Base-by-base conservation (phyloP, 2,329 filamentous ascomycete species). In the Blastomyces silverae region DNA sequence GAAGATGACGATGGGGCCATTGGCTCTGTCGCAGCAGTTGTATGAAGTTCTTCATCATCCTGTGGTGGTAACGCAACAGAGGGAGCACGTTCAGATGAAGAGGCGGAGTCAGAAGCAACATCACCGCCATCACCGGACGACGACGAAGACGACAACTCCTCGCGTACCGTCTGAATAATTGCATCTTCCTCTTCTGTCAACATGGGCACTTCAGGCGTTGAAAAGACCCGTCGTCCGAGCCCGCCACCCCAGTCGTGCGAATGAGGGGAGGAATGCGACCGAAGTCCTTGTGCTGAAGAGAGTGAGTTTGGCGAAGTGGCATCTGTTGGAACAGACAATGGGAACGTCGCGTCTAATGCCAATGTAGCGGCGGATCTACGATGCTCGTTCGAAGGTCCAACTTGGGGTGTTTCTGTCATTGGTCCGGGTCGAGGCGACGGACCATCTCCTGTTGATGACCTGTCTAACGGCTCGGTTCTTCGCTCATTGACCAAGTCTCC, bases 131-230 rank as follows among this genome's bases (percentile, higher is more conserved):
- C 56, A 25, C 20, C 13, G 7, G n/a, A 22, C 2, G 55, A 57
- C 2, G 56, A 25, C 34, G 34, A 42, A 22, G 34, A 22, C 11
- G 37, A 28, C 20, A 1, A 13, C 31, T 11, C 13, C 20, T 44
- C 56, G 4, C 10, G 34, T n/a, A 59, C 37, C 28, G 44, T 37
- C n/a, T 59, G 37, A 44, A 44, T 28, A 10, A 59, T 44, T 22
- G 56, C 37, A 22, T 42, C 48, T 22, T 62, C 48, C 25, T 62
- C 50, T 22, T 62, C 61, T 25, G n/a, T 62, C 61, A 62, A 25
- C 3, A 44, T 25, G 15, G 61, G 50, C 8, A 62, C 61, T 31
- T 56, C 61, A 11, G 25, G 20, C 10, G 28, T 34, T 13, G 25
- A 39, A 34, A 39, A 55, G 10, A 34, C 44, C 22, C 34, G 48